Conservation (phyloP, 306 rosid species). For the Quercus berberidifolia region DNA sequence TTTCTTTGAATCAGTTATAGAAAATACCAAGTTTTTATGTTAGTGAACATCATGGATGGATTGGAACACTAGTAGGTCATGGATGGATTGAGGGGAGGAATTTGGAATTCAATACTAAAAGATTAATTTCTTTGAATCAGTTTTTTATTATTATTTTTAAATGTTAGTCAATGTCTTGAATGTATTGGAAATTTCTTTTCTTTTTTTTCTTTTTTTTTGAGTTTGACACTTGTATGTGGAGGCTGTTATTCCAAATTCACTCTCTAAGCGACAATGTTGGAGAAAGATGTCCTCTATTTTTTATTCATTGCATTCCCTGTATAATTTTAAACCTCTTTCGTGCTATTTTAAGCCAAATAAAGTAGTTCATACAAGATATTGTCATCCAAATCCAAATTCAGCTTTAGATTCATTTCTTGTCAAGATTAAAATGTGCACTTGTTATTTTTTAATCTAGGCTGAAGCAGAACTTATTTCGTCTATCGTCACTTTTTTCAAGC, state of each 20-base stretch:
- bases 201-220: background rate
- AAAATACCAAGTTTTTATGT: background rate
- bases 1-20: background rate
- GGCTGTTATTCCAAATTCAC: background rate
- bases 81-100: too few species aligned
- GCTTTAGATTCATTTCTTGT: conserved; percentile 11
- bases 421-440: conserved; percentile 1
- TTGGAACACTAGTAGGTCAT: background rate
- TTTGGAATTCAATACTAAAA: too few species aligned
- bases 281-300: background rate
- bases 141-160: too few species aligned
- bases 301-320: background rate
- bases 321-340: background rate
- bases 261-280: background rate
- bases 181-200: too few species aligned
- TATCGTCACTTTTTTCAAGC: conserved; percentile 79
- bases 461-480: conserved; percentile 95
- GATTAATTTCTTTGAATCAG: too few species aligned
- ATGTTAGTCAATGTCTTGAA: too few species aligned
- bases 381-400: background rate
- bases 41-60: background rate
- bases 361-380: background rate
- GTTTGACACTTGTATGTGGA: background rate
- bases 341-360: background rate
- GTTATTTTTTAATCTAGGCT: conserved; percentile 50